Evolutionary conservation across 225 moss, liverwort and hornwort genomes (phyloP).

Genomic region (Rhytidiadelphus loreus): DNA sequence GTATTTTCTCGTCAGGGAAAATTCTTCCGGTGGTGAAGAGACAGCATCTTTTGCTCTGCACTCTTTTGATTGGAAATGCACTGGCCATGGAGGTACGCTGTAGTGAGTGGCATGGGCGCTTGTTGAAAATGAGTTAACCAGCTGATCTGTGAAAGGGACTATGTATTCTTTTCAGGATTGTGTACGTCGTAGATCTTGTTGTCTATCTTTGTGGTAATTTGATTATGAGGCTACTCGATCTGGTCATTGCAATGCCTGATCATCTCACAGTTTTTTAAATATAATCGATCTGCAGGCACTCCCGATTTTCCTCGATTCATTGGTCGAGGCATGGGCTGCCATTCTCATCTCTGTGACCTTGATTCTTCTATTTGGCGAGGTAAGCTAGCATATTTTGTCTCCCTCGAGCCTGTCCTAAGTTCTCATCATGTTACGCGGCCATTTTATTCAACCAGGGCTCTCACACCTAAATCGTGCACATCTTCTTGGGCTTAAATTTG

Average conservation of each 20-base stretch:
- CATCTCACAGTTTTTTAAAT: neutral
- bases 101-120: neutral
- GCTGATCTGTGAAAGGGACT: neutral
- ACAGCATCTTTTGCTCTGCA: conserved; percentile 48
- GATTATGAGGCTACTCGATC: neutral
- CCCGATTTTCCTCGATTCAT: conserved; percentile 50
- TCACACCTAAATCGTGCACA: neutral
- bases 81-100: conserved; percentile 48
- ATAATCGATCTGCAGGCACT: conserved; percentile 33
- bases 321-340: conserved; percentile 39
- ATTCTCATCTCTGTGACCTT: conserved; percentile 55
- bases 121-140: neutral
- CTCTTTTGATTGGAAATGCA: conserved; percentile 48
- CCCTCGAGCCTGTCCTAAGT: neutral
- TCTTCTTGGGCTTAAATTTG: neutral
- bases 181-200: neutral
- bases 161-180: neutral
- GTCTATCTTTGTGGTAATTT: neutral
- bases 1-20: conserved; percentile 12
- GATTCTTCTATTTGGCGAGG: conserved; percentile 51
- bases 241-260: neutral
- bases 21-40: conserved; percentile 48
- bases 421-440: neutral
- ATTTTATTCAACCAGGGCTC: neutral
- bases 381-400: neutral